A percentile compares a stretch with the other conserved stretches of the same genome.
Evolutionary conservation across 345 rosid genomes (phyloP).

Genomic region (Melaleuca alternifolia): DNA sequence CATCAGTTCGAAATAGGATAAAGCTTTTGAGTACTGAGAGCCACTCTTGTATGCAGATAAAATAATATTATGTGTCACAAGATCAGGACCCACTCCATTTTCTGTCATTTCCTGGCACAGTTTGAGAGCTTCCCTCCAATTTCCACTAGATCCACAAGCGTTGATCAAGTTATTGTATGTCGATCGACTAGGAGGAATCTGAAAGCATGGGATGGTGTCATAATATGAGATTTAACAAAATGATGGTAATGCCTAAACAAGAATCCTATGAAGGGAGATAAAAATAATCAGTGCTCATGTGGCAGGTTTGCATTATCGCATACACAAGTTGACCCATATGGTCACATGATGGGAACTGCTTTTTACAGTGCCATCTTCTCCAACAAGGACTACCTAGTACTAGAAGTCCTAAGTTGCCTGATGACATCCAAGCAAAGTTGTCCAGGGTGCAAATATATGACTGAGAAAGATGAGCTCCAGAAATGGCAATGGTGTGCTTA

Average conservation of each 20-base stretch:
- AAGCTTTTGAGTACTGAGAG: constrained; percentile 64
- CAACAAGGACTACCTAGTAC: neutral
- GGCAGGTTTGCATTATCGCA: neutral
- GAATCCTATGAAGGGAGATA: neutral
- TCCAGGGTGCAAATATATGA: neutral
- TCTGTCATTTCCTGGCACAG: constrained; percentile 89
- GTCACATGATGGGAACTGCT: neutral
- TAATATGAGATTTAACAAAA: neutral
- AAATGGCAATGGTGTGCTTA: neutral
- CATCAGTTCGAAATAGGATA: constrained; percentile 86
- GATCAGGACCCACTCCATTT: constrained; percentile 95
- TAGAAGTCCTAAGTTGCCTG: neutral
- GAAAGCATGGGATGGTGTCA: constrained; percentile 12
- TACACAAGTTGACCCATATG: neutral
- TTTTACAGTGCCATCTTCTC: neutral
- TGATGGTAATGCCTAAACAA: neutral
- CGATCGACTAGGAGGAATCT: constrained; percentile 86
- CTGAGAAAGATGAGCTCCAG: neutral
- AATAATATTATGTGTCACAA: constrained; percentile 85
- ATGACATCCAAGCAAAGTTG: neutral
- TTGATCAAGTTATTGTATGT: constrained; percentile 87
- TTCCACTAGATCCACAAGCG: constrained; percentile 95
- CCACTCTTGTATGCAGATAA: constrained; percentile 83
- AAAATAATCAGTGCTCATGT: neutral
- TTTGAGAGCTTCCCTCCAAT: constrained; percentile 90